Base-by-base conservation (phyloP, 2,329 filamentous ascomycete genomes). In the Scedosporium apiospermum region DNA sequence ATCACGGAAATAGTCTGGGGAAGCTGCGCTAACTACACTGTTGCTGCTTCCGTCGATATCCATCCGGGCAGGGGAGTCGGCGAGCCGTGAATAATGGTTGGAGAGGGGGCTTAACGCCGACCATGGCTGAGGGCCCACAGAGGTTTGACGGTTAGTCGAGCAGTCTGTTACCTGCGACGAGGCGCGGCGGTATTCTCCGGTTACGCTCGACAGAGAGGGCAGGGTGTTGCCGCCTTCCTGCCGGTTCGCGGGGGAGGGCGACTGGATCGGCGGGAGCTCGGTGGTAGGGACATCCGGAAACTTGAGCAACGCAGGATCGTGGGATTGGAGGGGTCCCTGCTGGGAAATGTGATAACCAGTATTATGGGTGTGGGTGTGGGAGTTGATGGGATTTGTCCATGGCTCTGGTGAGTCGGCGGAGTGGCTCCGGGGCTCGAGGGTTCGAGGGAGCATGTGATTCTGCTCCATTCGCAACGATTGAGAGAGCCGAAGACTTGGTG, bases 51-150 rank as follows among this genome's bases (percentile, higher is more conserved):
- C 68, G 62, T 84, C 81, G 49, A 78, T 65, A 58, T 83, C 81
- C 78, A 81, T 81, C 64, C 73, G 73, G 65, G 75, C 72, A 4
- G 80, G 78, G 34, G 79, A 78, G 44, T 80, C 78, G 38, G 61
- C 61, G n/a, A 42, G 23, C 3, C 77, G 76, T 1, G 71, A 73
- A 65, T 80, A 80, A 66, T 80, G 83, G 6, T 76, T 73, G 9
- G 79, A 78, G 21, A 82, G 70, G 0, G 79, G 78, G 63, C 82
- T 82, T 58, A 81, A 69, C 64, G 76, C 77, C 23, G 78, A 77
- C 81, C 81, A 83, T 58, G 69, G 65, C 51, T 71, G 63, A 34
- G 64, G 44, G 60, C 66, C 66, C 49, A 57, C 55, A 12, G 57
- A 51, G 61, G 41, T 34, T 34, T 61, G 51, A 42, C 42, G 46